phyloP scores from a whole-genome alignment of 495 filamentous ascomycete species.

The Hypoxylon intermedium region DNA sequence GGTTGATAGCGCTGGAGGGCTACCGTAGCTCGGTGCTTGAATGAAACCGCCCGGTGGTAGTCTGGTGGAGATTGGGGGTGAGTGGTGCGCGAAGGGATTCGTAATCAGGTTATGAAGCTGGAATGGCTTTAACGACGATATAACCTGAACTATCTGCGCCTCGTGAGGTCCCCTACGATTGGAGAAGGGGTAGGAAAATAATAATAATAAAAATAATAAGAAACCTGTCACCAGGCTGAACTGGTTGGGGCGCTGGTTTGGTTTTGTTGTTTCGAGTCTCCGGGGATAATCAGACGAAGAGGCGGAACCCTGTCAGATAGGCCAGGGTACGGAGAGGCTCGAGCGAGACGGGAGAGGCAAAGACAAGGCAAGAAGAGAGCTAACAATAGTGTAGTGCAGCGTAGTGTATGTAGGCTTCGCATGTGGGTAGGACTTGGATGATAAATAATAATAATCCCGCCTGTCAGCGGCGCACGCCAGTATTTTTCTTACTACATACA shows the following conservation, averaged over 20 bases:
- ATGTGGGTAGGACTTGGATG: slow-evolving; percentile 34
- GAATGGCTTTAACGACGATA: background rate
- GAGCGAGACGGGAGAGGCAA: slow-evolving; percentile 23
- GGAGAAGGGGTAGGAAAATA: slow-evolving; percentile 1
- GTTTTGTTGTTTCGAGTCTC: slow-evolving; percentile 34
- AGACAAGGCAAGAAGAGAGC: slow-evolving; percentile 8
- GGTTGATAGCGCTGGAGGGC: slow-evolving; percentile 6
- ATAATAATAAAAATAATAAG: slow-evolving; percentile 14
- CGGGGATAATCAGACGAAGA: slow-evolving; percentile 31
- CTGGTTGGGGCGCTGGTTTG: slow-evolving; percentile 18
- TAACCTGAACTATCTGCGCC: slow-evolving; percentile 2
- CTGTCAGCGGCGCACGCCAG: slow-evolving; percentile 26
- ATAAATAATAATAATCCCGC: slow-evolving; percentile 38
- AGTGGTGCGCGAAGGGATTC: slow-evolving; percentile 22
- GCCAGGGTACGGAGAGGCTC: slow-evolving; percentile 28
- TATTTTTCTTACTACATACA: slow-evolving; percentile 27
- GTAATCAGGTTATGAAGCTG: background rate
- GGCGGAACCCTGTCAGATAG: slow-evolving; percentile 24
- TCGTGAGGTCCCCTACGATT: slow-evolving; percentile 6
- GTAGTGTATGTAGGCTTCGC: no score
- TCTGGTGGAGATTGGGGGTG: slow-evolving; percentile 24
- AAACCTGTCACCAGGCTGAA: slow-evolving; percentile 10
- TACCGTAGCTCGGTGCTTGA: slow-evolving; percentile 17
- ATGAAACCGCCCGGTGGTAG: slow-evolving; percentile 25
- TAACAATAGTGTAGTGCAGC: no score